Evolutionary conservation across 176 grass and related monocot genomes (phyloP), one percentile per base, ranked within the genome.

Genomic region (Hordeum marinum): DNA sequence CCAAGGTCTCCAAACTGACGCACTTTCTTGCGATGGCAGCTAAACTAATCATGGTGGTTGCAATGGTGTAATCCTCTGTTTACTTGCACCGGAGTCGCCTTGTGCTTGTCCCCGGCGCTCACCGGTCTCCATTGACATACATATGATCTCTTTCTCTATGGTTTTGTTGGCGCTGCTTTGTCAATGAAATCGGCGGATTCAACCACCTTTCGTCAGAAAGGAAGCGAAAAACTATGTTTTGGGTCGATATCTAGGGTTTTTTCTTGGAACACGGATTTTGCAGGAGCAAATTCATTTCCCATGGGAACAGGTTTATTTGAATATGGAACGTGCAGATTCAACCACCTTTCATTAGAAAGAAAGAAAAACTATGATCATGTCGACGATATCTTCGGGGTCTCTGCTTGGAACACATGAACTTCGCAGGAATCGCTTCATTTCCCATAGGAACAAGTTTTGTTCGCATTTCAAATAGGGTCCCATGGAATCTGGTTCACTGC

Each of bases 11-110:
- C 67, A 87, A 78, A 62, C 84, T 84, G 75, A 80, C 43, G 75
- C 60, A 34, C 68, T 87, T 83, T 63, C 71, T 69, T 87, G 60
- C n/a, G 0, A 8, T 17, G 14, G 14, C 1, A 45, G 68, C 61
- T 91, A 87, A 87, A 84, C 62, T 80, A 91, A 84, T 70, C 23
- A 7, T 37, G 50, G 85, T 90, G 81, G 81, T 84, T 91, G 31
- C 13, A 27, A 42, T 61, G 81, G 62, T 67, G 50, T 76, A 87
- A 63, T 81, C 62, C 48, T 76, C 27, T 42, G 62, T 54, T 54
- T 63, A 59, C 77, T 84, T 43, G 48, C 35, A 25, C 8, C 11
- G 76, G n/a, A 62, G 84, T 86, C 35, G 37, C 40, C 50, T 90
- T 69, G 85, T 68, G 89, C 31, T 80, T 87, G 82, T 85, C 46